Base-by-base conservation (phyloP, 2,329 filamentous ascomycete genomes). In the Annulohypoxylon truncatum region DNA sequence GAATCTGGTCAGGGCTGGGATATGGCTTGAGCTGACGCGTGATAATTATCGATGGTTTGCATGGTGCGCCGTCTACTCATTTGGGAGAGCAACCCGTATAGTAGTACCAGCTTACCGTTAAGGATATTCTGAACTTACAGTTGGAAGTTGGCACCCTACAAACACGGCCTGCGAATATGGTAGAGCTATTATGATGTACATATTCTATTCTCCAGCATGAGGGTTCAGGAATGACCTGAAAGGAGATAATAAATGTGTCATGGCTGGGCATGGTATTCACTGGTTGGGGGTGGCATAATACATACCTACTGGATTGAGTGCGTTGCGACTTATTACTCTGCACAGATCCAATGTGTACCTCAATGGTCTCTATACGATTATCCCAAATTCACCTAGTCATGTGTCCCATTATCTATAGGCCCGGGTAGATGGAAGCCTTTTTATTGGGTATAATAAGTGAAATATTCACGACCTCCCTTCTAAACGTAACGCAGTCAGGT, bases 1-100 rank as follows among this genome's bases (percentile, higher is more conserved):
- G 76, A 78, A 31, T 73, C 67, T 10, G 75, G 73, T 10, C 71
- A 72, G 15, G 71, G 73, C 29, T 74, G 72, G 73, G 71, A 66
- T 12, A 69, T 72, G 20, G 68, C 71, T 5, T 72, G 58, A 53
- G 69, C 50, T 22, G 51, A 31, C 24, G 35, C 55, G 31, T 22
- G 56, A 8, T 28, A 22, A 4, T 26, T 26, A 24, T 18, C n/a
- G n/a, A n/a, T n/a, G 15, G 12, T 12, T 18, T 29, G 26, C 13
- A 8, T 52, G 4, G 2, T 4, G 10, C 10, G 24, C 8, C 42
- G 46, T 55, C 50, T 47, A 56, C 15, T 56, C 52, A 13, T 40
- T 24, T 29, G 9, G 31, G 38, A 31, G 35, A 20, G 13, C 31
- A 15, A 35, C 29, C 29, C 15, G 15, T 12, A 28, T 18, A 35